Evolutionary conservation across 371 early-diverging fungal species (phyloP).

Genomic region (Hamiltosporidium tvaerminnensis): DNA sequence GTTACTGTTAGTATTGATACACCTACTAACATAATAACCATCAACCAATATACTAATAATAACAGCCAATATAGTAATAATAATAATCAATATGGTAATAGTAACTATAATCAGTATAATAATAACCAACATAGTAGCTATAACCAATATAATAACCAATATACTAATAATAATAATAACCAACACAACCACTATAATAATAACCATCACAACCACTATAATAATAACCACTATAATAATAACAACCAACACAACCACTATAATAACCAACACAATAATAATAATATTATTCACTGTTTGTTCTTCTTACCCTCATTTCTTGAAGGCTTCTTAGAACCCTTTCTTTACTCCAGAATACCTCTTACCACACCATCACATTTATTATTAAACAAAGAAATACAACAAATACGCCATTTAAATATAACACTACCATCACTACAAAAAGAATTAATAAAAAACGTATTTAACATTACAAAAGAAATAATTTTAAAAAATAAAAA

Average conservation of each 20-base stretch:
- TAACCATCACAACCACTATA: not conserved
- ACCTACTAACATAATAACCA: too few relatives aligned
- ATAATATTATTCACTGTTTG: too few relatives aligned
- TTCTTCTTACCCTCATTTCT: constrained; percentile 14
- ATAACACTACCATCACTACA: not conserved
- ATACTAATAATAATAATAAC: constrained; percentile 3
- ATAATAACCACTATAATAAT: constrained; percentile 2
- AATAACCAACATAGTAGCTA: not conserved
- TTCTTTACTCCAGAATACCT: constrained; percentile 10
- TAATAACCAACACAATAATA: constrained; percentile 24
- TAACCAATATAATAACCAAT: constrained; percentile 1
- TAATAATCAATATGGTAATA: not conserved
- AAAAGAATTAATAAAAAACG: not conserved
- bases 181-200: not conserved
- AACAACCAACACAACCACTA: too few relatives aligned
- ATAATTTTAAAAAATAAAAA: constrained; percentile 1
- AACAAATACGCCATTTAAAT: not conserved
- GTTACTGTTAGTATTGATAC: too few relatives aligned
- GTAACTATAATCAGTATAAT: not conserved
- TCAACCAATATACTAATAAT: not conserved
- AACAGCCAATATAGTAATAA: not conserved
- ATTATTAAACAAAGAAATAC: not conserved
- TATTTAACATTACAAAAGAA: constrained; percentile 5
- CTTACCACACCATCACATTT: not conserved
- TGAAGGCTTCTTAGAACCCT: constrained; percentile 26